A percentile compares a stretch with the other conserved stretches of the same genome.
Evolutionary conservation across 164 flowering plant genomes (phyloP).

Genomic region (Sextonia rubra): DNA sequence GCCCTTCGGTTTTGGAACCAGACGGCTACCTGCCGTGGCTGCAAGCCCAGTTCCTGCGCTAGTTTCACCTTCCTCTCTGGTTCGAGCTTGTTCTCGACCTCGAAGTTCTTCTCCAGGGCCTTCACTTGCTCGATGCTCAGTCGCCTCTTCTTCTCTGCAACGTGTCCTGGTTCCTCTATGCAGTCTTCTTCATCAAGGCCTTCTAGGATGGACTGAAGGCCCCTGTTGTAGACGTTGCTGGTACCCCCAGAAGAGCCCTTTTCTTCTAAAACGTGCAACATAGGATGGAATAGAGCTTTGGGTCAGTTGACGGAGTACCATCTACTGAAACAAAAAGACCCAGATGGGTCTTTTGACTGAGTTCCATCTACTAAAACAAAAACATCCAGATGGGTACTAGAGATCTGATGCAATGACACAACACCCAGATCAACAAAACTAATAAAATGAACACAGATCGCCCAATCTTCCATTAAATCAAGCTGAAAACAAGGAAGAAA

Average conservation of each 20-base stretch:
- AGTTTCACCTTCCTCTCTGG: conserved; percentile 84
- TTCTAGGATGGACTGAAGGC: conserved; percentile 28
- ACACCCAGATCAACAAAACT: neutral
- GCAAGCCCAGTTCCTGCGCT: conserved; percentile 81
- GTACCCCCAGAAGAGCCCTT: conserved; percentile 37
- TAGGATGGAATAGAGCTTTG: neutral
- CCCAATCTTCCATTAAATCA: no score
- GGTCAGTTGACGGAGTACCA: neutral
- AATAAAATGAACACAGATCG: no score
- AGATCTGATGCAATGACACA: neutral
- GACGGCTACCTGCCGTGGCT: conserved; percentile 90
- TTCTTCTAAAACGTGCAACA: conserved; percentile 11
- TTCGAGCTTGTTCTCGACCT: conserved; percentile 87
- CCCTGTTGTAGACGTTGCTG: conserved; percentile 18
- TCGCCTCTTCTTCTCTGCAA: conserved; percentile 48
- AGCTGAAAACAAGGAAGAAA: no score
- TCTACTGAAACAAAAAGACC: neutral
- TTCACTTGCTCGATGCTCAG: conserved; percentile 75
- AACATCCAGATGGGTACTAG: neutral
- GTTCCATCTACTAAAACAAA: neutral
- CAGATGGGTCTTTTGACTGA: neutral
- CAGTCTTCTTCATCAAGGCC: conserved; percentile 32
- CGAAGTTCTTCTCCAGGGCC: conserved; percentile 86
- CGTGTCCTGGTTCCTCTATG: conserved; percentile 21
- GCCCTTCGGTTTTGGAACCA: conserved; percentile 97